A percentile compares a stretch with the other conserved stretches of the same genome.
Evolutionary conservation across 192 early-diverging fungal genomes (phyloP).

Genomic region (Rhizophagus clarus): DNA sequence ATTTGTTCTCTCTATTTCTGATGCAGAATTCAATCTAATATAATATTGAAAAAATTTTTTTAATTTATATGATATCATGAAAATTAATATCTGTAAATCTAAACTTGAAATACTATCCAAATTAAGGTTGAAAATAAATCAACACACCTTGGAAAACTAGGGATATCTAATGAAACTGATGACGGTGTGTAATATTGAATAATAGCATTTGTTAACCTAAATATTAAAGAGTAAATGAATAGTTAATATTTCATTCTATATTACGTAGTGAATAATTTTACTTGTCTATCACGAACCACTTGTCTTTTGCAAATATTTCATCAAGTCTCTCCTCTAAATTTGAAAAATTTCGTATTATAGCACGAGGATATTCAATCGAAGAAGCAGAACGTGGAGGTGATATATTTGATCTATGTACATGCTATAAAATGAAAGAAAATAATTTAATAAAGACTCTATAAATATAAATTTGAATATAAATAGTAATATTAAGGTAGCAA

Average conservation of each 20-base stretch:
- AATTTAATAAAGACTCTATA: background rate
- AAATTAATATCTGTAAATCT: background rate
- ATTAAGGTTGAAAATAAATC: too few relatives aligned
- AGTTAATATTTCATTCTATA: background rate
- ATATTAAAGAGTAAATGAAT: background rate
- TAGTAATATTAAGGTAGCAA: background rate
- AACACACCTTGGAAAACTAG: slow-evolving; percentile 33
- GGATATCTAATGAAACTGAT: background rate
- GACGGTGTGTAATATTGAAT: slow-evolving; percentile 26
- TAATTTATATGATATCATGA: too few relatives aligned
- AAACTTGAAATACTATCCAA: background rate
- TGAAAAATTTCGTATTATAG: slow-evolving; percentile 37
- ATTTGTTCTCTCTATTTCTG: slow-evolving; percentile 39
- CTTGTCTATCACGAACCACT: slow-evolving; percentile 36
- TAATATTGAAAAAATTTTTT: background rate
- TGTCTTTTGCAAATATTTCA: slow-evolving; percentile 46
- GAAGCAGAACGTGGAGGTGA: background rate
- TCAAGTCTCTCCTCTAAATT: slow-evolving; percentile 37
- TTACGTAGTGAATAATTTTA: background rate
- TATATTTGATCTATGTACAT: background rate
- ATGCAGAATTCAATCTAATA: slow-evolving; percentile 38
- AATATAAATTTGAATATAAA: slow-evolving; percentile 7
- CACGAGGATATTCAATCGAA: slow-evolving; percentile 33
- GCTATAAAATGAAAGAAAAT: background rate
- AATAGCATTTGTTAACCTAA: slow-evolving; percentile 24